Evolutionary conservation across 768 basidiomycete species (phyloP), one percentile per base, ranked within the genome.

Genomic region (Lactarius psammicola): DNA sequence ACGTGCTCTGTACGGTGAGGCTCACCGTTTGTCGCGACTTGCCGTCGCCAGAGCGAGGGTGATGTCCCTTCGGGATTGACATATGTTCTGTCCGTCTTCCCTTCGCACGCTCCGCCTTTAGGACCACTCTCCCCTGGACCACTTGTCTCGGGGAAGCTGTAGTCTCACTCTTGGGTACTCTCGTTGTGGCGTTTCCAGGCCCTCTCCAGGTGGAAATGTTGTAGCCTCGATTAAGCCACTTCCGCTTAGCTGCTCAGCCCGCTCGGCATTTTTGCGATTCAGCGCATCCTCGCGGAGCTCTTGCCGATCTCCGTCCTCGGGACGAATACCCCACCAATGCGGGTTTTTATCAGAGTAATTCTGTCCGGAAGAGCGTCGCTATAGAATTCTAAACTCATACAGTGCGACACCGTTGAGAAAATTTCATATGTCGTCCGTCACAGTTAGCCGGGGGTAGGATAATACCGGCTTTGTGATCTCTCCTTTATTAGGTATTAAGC

Each of bases 291-390:
- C 23, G 26, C 55, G 36, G 34, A 26, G 44, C 8, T 36, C 44
- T 57, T 36, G 10, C 56, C 62, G 44, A 57, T 63, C 56, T 49
- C 56, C 28, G 4, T 30, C 34, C n/a, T 36, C 56, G 10, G 58
- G 44, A 38, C 38, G 26, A 54, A 40, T 17, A n/a, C 17, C 17
- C 18, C 18, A 34, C 28, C 34, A 10, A 57, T 23, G 2, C 8
- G 34, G 49, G 26, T 8, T 36, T 40, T 38, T 11, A 4, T 46
- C 3, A 23, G 10, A 10, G 46, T 49, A 49, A 6, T 49, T 26
- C 11, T 15, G 23, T 23, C 44, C n/a, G 44, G 11, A n/a, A 46
- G 44, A 23, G n/a, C 9, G 3, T 11, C n/a, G 44, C 7, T 23
- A 9, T 11, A 9, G 44, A 3, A 46, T n/a, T 23, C n/a, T 18